Evolutionary conservation across 1,284 basidiomycete species (phyloP).

Genomic region (Fomes fomentarius): DNA sequence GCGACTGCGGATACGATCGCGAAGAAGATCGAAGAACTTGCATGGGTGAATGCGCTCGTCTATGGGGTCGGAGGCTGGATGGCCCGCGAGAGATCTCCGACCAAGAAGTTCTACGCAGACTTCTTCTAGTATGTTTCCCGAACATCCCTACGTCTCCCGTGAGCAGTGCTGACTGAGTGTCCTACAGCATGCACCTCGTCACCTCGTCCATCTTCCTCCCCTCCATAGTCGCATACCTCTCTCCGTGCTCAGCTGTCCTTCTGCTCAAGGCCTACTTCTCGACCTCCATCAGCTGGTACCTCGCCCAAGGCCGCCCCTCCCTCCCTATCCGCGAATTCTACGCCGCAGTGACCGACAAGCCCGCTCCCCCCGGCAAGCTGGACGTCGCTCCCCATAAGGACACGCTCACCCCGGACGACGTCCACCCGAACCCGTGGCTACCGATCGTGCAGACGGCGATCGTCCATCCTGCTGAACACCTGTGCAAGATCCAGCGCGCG

Average conservation of each 20-base stretch:
- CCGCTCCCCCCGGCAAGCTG: not conserved
- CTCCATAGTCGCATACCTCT: slow-evolving; percentile 33
- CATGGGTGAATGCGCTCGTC: slow-evolving; percentile 43
- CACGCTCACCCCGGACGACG: slow-evolving; percentile 37
- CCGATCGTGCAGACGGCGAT: slow-evolving; percentile 53
- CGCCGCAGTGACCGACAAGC: too few species aligned
- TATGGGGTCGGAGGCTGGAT: slow-evolving; percentile 47
- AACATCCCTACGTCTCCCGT: not conserved
- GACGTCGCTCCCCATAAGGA: too few species aligned
- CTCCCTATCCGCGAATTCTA: slow-evolving; percentile 42
- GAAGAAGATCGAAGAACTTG: slow-evolving; percentile 49
- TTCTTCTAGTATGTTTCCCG: slow-evolving; percentile 43
- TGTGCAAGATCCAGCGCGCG: slow-evolving; percentile 61
- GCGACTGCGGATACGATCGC: slow-evolving; percentile 42
- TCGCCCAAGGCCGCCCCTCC: slow-evolving; percentile 39
- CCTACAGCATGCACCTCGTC: slow-evolving; percentile 46
- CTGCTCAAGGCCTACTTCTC: slow-evolving; percentile 44
- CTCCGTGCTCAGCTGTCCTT: slow-evolving; percentile 31
- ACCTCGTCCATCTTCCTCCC: slow-evolving; percentile 49
- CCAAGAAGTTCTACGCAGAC: slow-evolving; percentile 45
- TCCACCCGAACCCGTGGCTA: slow-evolving; percentile 56
- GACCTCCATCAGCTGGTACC: slow-evolving; percentile 36
- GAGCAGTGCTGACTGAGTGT: not conserved
- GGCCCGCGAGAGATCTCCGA: slow-evolving; percentile 24
- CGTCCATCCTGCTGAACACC: slow-evolving; percentile 62